Conservation (phyloP, 768 basidiomycete genomes). For the Boletellus ananiceps region DNA sequence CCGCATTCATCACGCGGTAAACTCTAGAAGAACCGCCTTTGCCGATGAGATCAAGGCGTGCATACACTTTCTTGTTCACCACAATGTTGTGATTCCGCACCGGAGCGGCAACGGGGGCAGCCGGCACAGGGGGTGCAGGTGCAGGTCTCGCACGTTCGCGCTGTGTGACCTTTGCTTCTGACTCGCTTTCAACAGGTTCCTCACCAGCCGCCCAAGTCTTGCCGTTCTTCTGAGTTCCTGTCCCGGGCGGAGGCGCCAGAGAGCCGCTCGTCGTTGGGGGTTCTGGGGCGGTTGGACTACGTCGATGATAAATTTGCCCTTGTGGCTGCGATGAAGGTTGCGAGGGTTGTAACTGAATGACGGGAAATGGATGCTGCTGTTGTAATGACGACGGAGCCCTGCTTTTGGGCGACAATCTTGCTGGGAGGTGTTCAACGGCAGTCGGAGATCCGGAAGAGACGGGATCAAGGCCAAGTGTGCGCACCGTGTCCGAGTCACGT, state of each 20-base stretch:
- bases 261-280: conserved; percentile 40
- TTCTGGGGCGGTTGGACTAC: conserved; percentile 71
- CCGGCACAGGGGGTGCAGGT: conserved; percentile 32
- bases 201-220: conserved; percentile 47
- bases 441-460: conserved; percentile 52
- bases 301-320: conserved; percentile 45
- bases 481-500: conserved; percentile 74
- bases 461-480: conserved; percentile 39
- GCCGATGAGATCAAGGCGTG: conserved; percentile 83
- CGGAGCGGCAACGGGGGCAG: conserved; percentile 18
- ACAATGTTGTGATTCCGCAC: conserved; percentile 39
- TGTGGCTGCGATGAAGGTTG: conserved; percentile 19
- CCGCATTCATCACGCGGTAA: conserved; percentile 78
- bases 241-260: conserved; percentile 14
- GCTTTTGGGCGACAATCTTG: conserved; percentile 29
- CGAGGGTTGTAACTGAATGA: conserved; percentile 22
- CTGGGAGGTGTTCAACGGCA: conserved; percentile 39
- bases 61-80: conserved; percentile 74
- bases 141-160: conserved; percentile 31
- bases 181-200: conserved; percentile 35
- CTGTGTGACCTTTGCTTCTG: conserved; percentile 26
- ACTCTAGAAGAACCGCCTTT: conserved; percentile 96
- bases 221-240: conserved; percentile 26
- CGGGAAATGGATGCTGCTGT: conserved; percentile 26
- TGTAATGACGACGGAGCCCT: conserved; percentile 19